These are phyloP conservation scores for Calonectria pteridis DNA, from an alignment of 2,329 filamentous ascomycete genomes.

Conservation along the genomic window DNA sequence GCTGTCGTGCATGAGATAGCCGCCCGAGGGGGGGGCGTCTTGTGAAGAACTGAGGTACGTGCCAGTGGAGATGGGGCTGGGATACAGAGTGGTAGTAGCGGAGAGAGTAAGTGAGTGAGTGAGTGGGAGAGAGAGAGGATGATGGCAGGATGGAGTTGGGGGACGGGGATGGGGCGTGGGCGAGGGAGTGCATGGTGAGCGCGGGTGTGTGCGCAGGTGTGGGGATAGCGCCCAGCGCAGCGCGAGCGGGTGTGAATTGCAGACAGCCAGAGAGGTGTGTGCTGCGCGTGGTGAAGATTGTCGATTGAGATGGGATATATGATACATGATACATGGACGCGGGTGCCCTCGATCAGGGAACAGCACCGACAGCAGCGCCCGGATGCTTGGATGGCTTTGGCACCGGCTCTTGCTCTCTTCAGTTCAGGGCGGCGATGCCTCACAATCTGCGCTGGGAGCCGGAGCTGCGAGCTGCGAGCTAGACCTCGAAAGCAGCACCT, in stretches of 20 bases:
- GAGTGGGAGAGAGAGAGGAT: constrained; percentile 29
- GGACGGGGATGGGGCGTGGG: not conserved
- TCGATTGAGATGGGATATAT: constrained; percentile 11
- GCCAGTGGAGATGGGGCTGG: constrained; percentile 38
- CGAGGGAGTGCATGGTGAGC: not conserved
- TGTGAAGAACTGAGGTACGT: constrained; percentile 34
- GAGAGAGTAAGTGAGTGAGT: constrained; percentile 32
- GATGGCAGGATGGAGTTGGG: constrained; percentile 14
- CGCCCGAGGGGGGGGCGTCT: constrained; percentile 35
- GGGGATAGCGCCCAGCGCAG: not conserved
- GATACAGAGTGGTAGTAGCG: not conserved
- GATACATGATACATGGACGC: constrained; percentile 23
- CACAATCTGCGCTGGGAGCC: constrained; percentile 1
- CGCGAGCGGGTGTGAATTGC: constrained; percentile 2
- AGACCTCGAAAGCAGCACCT: not conserved
- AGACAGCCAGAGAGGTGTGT: not conserved
- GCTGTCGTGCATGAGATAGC: constrained; percentile 49
- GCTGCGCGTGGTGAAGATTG: not conserved
- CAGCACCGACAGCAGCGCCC: constrained; percentile 34
- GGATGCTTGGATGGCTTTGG: constrained; percentile 20
- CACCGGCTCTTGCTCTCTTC: not conserved
- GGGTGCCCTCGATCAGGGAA: constrained; percentile 32
- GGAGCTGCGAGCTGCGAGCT: not conserved
- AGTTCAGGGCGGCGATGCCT: not conserved
- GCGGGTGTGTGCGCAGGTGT: not conserved